Conservation (phyloP, 1,139 yeast genomes). For the Suhomyces wounanorum region DNA sequence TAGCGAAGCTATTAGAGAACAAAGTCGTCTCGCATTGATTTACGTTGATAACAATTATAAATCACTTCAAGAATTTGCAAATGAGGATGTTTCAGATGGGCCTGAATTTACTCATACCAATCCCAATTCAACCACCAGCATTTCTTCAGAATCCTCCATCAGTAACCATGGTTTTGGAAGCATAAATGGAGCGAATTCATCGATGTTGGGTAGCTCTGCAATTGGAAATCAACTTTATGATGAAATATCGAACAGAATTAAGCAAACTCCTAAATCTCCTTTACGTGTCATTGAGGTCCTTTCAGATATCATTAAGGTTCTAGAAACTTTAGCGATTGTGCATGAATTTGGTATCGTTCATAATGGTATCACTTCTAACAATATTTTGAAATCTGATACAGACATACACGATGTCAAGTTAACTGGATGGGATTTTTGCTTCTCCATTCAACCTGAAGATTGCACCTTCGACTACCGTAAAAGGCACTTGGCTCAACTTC, state of each 20-base stretch:
- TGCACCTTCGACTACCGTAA: conserved; percentile 37
- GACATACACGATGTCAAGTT: conserved; percentile 37
- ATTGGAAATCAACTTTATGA: conserved; percentile 11
- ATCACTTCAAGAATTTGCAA: conserved; percentile 21
- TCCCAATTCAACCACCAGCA: conserved; percentile 4
- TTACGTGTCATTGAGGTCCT: conserved; percentile 34
- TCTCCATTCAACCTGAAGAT: conserved; percentile 47
- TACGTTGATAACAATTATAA: conserved; percentile 28
- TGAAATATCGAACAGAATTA: conserved; percentile 9
- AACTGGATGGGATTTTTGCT: conserved; percentile 55
- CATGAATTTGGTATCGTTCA: conserved; percentile 52
- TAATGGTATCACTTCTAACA: conserved; percentile 47
- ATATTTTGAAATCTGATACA: conserved; percentile 35
- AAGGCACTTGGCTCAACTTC: conserved; percentile 29
- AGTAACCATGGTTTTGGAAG: conserved; percentile 4
- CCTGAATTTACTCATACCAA: conserved; percentile 3
- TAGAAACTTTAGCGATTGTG: conserved; percentile 37
- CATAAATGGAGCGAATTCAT: conserved; percentile 3
- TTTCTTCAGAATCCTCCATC: conserved; percentile 4
- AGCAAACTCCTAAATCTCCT: conserved; percentile 21
- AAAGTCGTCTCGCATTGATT: conserved; percentile 30
- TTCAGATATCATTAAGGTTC: conserved; percentile 32
- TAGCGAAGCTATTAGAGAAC: conserved; percentile 2
- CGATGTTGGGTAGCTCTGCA: conserved; percentile 6
- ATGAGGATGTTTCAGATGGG: conserved; percentile 5